These are phyloP conservation scores for Centrapalus pauciflorus DNA, from an alignment of 129 eudicot species.

Conservation along the genomic window DNA sequence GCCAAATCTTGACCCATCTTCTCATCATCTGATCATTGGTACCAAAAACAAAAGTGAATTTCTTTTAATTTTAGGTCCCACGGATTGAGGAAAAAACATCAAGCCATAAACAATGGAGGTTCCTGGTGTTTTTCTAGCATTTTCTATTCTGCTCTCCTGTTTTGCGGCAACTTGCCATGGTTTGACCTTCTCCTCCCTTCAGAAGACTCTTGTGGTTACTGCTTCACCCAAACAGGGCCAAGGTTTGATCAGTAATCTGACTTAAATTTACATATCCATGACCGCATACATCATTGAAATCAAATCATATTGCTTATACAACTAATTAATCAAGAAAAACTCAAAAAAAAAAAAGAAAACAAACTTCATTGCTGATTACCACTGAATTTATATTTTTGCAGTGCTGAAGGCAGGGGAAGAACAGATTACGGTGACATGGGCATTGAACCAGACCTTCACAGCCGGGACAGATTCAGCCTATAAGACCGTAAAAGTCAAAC, in stretches of 20 bases:
- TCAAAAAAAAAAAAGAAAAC: too few species aligned
- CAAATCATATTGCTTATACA: too few species aligned
- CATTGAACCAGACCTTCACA: slow-evolving; percentile 29
- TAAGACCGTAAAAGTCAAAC: slow-evolving; percentile 54
- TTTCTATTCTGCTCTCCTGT: slow-evolving; percentile 28
- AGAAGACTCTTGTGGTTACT: slow-evolving; percentile 28
- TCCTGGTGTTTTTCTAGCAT: slow-evolving; percentile 17
- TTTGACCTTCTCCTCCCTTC: slow-evolving; percentile 43
- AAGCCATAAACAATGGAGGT: slow-evolving; percentile 36
- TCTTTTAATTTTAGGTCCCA: not conserved
- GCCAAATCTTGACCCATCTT: slow-evolving; percentile 11
- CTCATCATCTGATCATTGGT: not conserved
- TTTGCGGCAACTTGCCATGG: slow-evolving; percentile 32
- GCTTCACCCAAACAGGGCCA: slow-evolving; percentile 34
- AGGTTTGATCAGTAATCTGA: slow-evolving; percentile 27
- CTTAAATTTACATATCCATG: not conserved
- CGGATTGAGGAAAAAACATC: slow-evolving; percentile 9
- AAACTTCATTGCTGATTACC: not conserved
- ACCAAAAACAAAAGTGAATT: slow-evolving; percentile 9
- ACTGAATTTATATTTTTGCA: slow-evolving; percentile 23
- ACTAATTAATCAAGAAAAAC: not conserved
- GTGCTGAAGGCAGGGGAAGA: slow-evolving; percentile 42
- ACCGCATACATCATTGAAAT: too few species aligned
- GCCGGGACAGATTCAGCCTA: slow-evolving; percentile 42
- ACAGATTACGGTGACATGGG: slow-evolving; percentile 52